Evolutionary conservation across 768 basidiomycete genomes (phyloP).

Genomic region (Russula compacta): DNA sequence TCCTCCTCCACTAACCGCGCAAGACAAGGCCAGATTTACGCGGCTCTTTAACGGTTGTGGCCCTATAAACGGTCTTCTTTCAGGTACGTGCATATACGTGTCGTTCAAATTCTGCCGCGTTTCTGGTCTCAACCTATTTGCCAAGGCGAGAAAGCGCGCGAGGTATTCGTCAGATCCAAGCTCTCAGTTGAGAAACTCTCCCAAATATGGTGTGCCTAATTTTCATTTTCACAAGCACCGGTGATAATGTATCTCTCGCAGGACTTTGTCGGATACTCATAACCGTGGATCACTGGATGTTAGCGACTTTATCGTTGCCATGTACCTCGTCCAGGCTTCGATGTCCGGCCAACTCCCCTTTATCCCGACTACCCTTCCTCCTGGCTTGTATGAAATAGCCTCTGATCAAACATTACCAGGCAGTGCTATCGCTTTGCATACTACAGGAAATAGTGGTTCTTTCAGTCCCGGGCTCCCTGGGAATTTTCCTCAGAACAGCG

Average conservation of each 20-base stretch:
- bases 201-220: constrained; percentile 71
- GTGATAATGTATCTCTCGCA: constrained; percentile 26
- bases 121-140: not conserved
- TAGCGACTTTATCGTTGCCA: constrained; percentile 88
- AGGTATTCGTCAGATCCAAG: constrained; percentile 87
- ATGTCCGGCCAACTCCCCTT: constrained; percentile 72
- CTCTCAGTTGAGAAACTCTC: constrained; percentile 79
- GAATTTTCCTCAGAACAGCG: constrained; percentile 55
- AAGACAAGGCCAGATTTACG: constrained; percentile 80
- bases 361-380: constrained; percentile 69
- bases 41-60: constrained; percentile 65
- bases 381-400: constrained; percentile 80
- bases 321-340: constrained; percentile 91
- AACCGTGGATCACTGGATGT: constrained; percentile 81
- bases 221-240: not conserved
- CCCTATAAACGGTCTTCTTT: constrained; percentile 68
- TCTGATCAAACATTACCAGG: constrained; percentile 21
- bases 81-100: constrained; percentile 39
- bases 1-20: constrained; percentile 61
- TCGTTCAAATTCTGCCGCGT: not conserved
- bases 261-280: constrained; percentile 94
- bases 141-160: constrained; percentile 77
- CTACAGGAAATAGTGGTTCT: constrained; percentile 51
- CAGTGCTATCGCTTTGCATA: constrained; percentile 36
- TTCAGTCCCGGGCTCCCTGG: constrained; percentile 44